phyloP scores from a whole-genome alignment of 179 eudicot species.

The Gypsophila paniculata region DNA sequence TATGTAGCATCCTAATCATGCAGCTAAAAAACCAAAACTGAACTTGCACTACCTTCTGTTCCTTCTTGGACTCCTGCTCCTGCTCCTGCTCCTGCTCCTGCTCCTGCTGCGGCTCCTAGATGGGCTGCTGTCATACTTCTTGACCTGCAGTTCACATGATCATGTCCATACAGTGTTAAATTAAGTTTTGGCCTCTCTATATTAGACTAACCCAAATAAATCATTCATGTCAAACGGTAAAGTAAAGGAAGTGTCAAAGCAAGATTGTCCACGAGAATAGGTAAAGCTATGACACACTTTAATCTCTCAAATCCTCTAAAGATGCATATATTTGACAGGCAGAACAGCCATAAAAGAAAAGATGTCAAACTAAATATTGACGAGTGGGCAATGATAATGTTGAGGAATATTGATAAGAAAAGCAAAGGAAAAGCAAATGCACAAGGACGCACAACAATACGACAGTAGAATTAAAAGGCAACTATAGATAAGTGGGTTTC shows the following conservation, averaged over 20 bases:
- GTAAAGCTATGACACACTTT: not conserved
- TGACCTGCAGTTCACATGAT: constrained; percentile 33
- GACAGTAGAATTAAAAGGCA: constrained; percentile 1
- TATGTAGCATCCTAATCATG: not conserved
- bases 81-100: constrained; percentile 66
- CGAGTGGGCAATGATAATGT: not conserved
- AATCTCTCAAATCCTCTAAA: not conserved
- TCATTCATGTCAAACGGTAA: not conserved
- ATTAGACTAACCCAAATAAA: not conserved
- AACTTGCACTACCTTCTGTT: constrained; percentile 46
- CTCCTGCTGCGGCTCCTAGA: constrained; percentile 73
- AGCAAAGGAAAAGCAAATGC: not conserved
- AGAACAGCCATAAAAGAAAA: not conserved
- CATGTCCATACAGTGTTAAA: not conserved
- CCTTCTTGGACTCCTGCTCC: constrained; percentile 70
- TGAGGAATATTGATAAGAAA: not conserved
- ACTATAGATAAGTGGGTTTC: not conserved
- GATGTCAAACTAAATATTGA: not conserved
- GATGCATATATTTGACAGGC: not conserved
- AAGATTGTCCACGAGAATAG: not conserved
- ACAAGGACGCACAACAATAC: not conserved
- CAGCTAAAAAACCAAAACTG: constrained; percentile 1
- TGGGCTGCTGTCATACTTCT: constrained; percentile 53
- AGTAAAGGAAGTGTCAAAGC: not conserved
- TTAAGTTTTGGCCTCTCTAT: not conserved